These are phyloP conservation scores for Beauveria medogensis DNA, from an alignment of 2,329 filamentous ascomycete species.

Conservation along the genomic window DNA sequence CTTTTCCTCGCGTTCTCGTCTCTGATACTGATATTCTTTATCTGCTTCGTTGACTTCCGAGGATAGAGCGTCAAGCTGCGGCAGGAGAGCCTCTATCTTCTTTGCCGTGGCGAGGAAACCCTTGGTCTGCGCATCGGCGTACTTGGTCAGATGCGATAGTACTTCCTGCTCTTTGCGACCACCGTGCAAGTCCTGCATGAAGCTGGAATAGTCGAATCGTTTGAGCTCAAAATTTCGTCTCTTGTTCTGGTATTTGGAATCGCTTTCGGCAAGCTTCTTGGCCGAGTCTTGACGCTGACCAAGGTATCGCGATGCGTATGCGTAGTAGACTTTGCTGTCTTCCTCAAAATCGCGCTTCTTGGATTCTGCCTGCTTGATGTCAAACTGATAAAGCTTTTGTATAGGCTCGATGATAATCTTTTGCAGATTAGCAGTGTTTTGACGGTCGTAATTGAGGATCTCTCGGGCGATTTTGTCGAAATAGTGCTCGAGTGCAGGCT, in stretches of 20 bases:
- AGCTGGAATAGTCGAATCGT: slow-evolving; percentile 96
- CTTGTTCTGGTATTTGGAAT: slow-evolving; percentile 93
- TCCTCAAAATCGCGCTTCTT: slow-evolving; percentile 99
- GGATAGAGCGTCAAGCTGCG: slow-evolving; percentile 81
- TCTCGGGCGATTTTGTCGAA: slow-evolving; percentile 94
- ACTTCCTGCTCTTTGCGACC: slow-evolving; percentile 98
- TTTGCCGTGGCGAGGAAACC: slow-evolving; percentile 76
- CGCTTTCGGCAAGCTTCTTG: slow-evolving; percentile 91
- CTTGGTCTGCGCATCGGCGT: slow-evolving; percentile 81
- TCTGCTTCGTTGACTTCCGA: slow-evolving; percentile 87
- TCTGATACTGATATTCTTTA: slow-evolving; percentile 92
- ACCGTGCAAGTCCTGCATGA: slow-evolving; percentile 98
- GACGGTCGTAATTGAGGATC: slow-evolving; percentile 77
- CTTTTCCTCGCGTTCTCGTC: slow-evolving; percentile 94
- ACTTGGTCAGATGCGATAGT: slow-evolving; percentile 86
- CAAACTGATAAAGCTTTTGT: slow-evolving; percentile 81
- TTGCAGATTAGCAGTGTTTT: slow-evolving; percentile 77
- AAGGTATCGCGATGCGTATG: slow-evolving; percentile 90
- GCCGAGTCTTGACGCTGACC: slow-evolving; percentile 91
- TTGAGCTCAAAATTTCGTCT: slow-evolving; percentile 92
- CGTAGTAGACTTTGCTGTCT: slow-evolving; percentile 97
- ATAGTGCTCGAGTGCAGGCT: slow-evolving; percentile 93
- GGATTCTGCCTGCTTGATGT: slow-evolving; percentile 94
- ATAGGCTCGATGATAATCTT: slow-evolving; percentile 93
- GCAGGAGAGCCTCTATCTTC: slow-evolving; percentile 78